A percentile compares a stretch with the other conserved stretches of the same genome.
phyloP scores from a whole-genome alignment of 2,329 filamentous ascomycete genomes.

The Monosporascus sp. region DNA sequence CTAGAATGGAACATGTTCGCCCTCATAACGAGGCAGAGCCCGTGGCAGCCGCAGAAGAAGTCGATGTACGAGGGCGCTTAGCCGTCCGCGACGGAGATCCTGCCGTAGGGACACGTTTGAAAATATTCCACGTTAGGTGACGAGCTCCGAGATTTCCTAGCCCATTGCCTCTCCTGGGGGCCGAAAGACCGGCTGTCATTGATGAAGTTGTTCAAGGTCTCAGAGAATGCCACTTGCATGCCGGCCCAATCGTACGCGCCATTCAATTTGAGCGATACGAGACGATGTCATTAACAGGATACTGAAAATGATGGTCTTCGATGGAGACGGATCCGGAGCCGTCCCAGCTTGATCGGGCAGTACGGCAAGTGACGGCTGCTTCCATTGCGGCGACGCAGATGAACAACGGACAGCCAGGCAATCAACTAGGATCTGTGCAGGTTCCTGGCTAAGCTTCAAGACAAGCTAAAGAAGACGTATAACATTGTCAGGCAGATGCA shows the following conservation, averaged over 20 bases:
- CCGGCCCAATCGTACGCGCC: conserved; percentile 1
- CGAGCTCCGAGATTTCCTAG: conserved; percentile 6
- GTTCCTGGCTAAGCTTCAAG: too few relatives aligned
- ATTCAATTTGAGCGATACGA: neutral
- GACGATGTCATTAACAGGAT: conserved; percentile 2
- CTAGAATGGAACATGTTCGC: conserved; percentile 1
- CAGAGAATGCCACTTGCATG: conserved; percentile 2
- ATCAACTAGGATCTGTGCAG: too few relatives aligned
- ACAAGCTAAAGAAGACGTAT: too few relatives aligned
- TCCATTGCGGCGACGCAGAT: neutral
- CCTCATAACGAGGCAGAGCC: conserved; percentile 4
- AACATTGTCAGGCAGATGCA: too few relatives aligned
- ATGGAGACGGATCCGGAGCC: neutral
- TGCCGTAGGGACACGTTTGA: conserved; percentile 3
- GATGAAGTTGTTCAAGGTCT: conserved; percentile 1
- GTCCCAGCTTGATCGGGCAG: neutral
- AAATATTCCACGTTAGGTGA: conserved; percentile 7
- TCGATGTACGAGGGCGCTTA: conserved; percentile 2
- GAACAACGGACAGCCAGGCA: neutral
- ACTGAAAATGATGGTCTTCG: conserved; percentile 3
- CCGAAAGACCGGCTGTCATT: conserved; percentile 1
- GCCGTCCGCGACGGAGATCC: conserved; percentile 7
- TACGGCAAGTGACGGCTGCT: neutral
- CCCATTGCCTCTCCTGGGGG: conserved; percentile 2
- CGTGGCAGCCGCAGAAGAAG: neutral